Evolutionary conservation across 441 rosid genomes (phyloP).

Genomic region (Populus hybrid): DNA sequence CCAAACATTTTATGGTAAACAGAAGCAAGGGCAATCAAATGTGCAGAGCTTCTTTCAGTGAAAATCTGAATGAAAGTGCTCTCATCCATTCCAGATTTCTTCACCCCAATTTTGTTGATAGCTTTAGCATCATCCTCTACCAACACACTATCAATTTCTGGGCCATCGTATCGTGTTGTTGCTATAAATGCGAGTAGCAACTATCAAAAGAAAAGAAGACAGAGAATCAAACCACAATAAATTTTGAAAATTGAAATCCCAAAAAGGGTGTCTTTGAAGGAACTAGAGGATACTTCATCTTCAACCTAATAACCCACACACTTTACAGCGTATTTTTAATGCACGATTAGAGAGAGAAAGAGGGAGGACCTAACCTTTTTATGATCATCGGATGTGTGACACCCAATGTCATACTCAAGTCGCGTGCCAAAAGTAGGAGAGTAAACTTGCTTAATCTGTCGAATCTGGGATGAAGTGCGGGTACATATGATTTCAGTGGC

Average conservation of each 20-base stretch:
- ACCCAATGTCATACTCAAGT: slow-evolving; percentile 55
- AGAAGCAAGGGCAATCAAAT: slow-evolving; percentile 50
- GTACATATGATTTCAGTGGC: slow-evolving; percentile 66
- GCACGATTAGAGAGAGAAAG: background rate
- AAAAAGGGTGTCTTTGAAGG: background rate
- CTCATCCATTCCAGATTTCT: slow-evolving; percentile 43
- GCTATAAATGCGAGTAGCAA: slow-evolving; percentile 57
- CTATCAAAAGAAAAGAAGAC: slow-evolving; percentile 19
- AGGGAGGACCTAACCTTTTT: slow-evolving; percentile 39
- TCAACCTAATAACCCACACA: background rate
- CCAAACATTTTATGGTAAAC: slow-evolving; percentile 45
- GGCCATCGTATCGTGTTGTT: slow-evolving; percentile 71
- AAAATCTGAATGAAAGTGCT: slow-evolving; percentile 52
- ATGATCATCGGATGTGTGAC: slow-evolving; percentile 53
- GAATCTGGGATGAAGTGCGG: slow-evolving; percentile 57
- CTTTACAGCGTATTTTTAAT: background rate
- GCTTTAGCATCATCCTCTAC: slow-evolving; percentile 60
- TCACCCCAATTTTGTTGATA: slow-evolving; percentile 48
- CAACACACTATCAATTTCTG: slow-evolving; percentile 47
- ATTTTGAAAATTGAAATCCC: background rate
- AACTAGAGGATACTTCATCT: background rate
- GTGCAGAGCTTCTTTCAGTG: slow-evolving; percentile 67
- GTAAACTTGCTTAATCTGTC: slow-evolving; percentile 67
- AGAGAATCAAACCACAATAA: background rate
- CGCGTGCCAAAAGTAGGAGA: slow-evolving; percentile 31